phyloP scores from a whole-genome alignment of 208 protist genomes.

The Novymonas esmeraldas region DNA sequence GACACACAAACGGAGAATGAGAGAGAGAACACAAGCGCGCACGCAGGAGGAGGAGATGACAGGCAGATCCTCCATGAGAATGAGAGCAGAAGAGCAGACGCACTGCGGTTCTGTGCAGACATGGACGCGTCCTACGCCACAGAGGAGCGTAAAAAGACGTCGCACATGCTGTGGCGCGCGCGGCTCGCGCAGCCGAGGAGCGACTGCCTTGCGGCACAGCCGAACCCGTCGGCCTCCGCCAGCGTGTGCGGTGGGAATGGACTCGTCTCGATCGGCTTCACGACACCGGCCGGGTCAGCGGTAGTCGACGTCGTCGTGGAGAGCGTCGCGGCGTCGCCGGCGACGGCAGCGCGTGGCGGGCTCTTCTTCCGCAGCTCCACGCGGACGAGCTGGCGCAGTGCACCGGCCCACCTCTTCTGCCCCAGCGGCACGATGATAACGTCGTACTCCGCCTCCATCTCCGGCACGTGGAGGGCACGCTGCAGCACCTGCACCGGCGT shows the following conservation, averaged over 20 bases:
- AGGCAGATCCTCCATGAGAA: too few species aligned
- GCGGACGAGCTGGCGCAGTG: conserved; percentile 14
- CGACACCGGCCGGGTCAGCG: too few species aligned
- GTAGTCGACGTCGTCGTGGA: too few species aligned
- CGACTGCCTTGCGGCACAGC: neutral
- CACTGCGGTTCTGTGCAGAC: too few species aligned
- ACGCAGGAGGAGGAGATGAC: too few species aligned
- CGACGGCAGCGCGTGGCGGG: neutral
- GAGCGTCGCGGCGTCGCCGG: too few species aligned
- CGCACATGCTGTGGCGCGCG: conserved; percentile 3
- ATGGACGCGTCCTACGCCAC: too few species aligned
- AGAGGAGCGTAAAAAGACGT: conserved; percentile 14
- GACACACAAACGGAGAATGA: too few species aligned
- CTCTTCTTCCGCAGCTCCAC: conserved; percentile 13
- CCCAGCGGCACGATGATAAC: conserved; percentile 4
- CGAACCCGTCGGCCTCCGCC: neutral
- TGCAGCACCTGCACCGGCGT: conserved; percentile 17
- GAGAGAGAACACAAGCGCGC: too few species aligned
- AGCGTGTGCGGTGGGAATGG: neutral
- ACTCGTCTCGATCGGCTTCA: neutral
- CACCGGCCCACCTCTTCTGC: conserved; percentile 13
- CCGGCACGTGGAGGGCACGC: conserved; percentile 10
- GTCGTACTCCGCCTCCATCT: neutral
- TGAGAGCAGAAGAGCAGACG: too few species aligned
- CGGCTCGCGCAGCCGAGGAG: conserved; percentile 12